phyloP scores from a whole-genome alignment of 2,329 filamentous ascomycete species.

The Phyllosticta citriasiana region DNA sequence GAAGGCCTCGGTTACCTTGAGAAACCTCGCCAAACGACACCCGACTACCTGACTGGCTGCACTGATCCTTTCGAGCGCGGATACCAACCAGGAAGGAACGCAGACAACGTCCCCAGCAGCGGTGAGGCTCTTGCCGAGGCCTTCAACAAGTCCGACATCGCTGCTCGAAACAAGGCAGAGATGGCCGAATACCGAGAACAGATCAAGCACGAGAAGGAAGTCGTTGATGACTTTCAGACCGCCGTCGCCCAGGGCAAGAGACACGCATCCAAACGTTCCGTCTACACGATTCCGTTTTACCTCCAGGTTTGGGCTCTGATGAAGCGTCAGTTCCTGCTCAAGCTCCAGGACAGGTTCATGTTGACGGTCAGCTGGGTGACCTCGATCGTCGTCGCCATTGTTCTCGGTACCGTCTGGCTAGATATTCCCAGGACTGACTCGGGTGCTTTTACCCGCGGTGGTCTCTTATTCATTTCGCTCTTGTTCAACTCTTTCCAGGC shows the following conservation, averaged over 20 bases:
- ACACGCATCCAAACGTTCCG: constrained; percentile 59
- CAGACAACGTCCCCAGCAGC: constrained; percentile 57
- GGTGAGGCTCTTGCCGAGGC: constrained; percentile 58
- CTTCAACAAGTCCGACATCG: constrained; percentile 55
- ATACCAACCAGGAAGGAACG: constrained; percentile 57
- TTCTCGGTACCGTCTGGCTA: constrained; percentile 71
- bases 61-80: constrained; percentile 77
- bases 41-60: constrained; percentile 72
- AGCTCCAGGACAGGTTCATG: constrained; percentile 77
- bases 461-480: constrained; percentile 69
- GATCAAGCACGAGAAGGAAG: constrained; percentile 54
- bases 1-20: constrained; percentile 65
- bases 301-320: constrained; percentile 74
- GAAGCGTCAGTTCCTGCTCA: constrained; percentile 74
- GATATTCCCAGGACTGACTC: constrained; percentile 53
- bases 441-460: constrained; percentile 71
- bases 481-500: constrained; percentile 84
- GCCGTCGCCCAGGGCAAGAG: constrained; percentile 74
- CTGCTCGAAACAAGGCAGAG: constrained; percentile 49
- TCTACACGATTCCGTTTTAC: constrained; percentile 76
- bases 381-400: constrained; percentile 63
- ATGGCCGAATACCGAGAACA: constrained; percentile 59
- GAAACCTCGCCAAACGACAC: constrained; percentile 67
- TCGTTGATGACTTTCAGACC: constrained; percentile 64
- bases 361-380: constrained; percentile 63